Base-by-base conservation (phyloP, 2,329 filamentous ascomycete genomes). In the Calycina marina region DNA sequence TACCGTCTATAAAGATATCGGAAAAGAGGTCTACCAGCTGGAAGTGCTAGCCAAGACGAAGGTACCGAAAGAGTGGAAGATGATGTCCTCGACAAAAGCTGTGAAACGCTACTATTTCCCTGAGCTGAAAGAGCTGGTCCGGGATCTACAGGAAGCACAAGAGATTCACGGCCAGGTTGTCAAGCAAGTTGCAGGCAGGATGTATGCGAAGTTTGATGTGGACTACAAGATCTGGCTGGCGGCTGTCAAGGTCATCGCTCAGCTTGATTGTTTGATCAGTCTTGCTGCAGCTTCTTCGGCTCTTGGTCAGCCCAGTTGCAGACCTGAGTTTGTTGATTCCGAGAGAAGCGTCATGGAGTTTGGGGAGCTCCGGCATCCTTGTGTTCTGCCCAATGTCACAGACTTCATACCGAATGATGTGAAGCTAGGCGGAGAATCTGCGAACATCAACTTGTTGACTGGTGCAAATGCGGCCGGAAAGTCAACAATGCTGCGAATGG, bases 401-500 rank as follows among this genome's bases (percentile, higher is more conserved):
- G 86, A 94, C 55, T 98, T 98, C 49, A 98, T 98, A 39, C 90
- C 90, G 4, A 98, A 98, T 48, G 81, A 94, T 51, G 73, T 98
- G 42, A 72, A 73, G 37, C 72, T 98, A 3, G 90, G 90, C 38
- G 90, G 90, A 4, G 63, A 76, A 6, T 63, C 67, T 5, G 65
- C 84, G 32, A 94, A 88, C 48, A 88, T 98, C 46, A 85, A 82
- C 46, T 64, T 98, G 17, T 69, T 98, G 24, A 98, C 90, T 1
- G 90, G 90, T 52, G 90, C 90, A 38, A 98, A 98, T 50, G 90
- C 90, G 6, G 90, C 90, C 30, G 90, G 90, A 51, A 98, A 98
- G 60, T 96, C 90, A 2, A 98, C 90, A 1, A 73, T 98, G 26
- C 68, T 98, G 18, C 75, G 90, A 50, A 96, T 96, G 90, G 78